phyloP scores from a whole-genome alignment of 1,284 basidiomycete genomes.

The Retiboletus flavoniger region DNA sequence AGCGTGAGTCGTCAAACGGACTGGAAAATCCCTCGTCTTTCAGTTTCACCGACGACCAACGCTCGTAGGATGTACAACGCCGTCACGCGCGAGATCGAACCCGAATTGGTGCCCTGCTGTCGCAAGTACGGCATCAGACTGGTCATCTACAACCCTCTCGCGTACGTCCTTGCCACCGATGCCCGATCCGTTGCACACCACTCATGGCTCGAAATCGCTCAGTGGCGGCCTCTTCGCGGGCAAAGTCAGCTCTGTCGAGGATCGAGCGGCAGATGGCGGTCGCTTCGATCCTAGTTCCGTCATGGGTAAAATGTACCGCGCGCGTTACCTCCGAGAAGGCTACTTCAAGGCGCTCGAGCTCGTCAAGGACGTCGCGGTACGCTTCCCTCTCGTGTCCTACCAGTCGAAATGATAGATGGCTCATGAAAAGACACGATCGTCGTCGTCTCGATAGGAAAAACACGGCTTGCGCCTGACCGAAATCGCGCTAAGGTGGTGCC shows the following conservation, averaged over 20 bases:
- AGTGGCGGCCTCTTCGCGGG: conserved; percentile 34
- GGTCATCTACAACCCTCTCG: conserved; percentile 43
- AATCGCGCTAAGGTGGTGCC: conserved; percentile 48
- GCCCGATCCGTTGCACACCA: accelerated
- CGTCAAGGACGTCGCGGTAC: conserved; percentile 40
- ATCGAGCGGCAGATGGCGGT: conserved; percentile 33
- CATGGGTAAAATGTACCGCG: conserved; percentile 42
- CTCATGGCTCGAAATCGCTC: neutral
- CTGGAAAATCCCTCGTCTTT: neutral
- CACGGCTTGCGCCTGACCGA: conserved; percentile 43
- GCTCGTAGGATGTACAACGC: conserved; percentile 49
- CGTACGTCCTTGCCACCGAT: conserved; percentile 22
- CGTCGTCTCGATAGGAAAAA: conserved; percentile 32
- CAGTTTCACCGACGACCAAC: neutral
- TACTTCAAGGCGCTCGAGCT: conserved; percentile 48
- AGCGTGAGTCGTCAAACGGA: conserved; percentile 26
- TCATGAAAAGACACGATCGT: neutral
- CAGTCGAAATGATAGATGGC: neutral
- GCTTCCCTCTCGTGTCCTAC: conserved; percentile 1
- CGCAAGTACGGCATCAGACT: conserved; percentile 55
- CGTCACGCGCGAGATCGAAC: conserved; percentile 51
- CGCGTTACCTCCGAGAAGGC: conserved; percentile 44
- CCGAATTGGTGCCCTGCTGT: conserved; percentile 55
- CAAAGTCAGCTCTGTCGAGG: conserved; percentile 38
- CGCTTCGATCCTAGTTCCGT: conserved; percentile 36